Conservation (phyloP, 768 basidiomycete genomes). For the Mycena metata region DNA sequence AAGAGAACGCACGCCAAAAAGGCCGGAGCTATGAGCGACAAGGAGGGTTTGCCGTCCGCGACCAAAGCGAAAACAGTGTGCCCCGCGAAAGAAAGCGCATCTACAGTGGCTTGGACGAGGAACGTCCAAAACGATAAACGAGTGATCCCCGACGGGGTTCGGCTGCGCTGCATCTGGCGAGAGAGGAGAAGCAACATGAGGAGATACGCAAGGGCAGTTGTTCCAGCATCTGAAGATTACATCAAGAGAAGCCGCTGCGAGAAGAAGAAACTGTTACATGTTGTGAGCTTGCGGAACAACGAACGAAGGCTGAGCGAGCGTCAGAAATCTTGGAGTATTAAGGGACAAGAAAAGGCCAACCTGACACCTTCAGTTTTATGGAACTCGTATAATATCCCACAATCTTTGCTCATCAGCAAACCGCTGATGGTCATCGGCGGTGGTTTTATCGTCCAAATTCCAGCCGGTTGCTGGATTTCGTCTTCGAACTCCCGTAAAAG, state of each 20-base stretch:
- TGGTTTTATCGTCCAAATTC: constrained; percentile 68
- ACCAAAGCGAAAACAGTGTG: constrained; percentile 92
- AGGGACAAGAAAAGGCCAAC: constrained; percentile 51
- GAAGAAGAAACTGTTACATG: constrained; percentile 55
- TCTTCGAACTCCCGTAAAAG: constrained; percentile 80
- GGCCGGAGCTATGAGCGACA: constrained; percentile 87
- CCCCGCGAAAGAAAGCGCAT: constrained; percentile 88
- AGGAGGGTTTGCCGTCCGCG: constrained; percentile 83
- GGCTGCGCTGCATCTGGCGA: constrained; percentile 80
- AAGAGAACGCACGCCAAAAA: constrained; percentile 87
- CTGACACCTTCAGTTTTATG: constrained; percentile 77
- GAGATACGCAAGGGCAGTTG: constrained; percentile 76
- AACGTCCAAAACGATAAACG: constrained; percentile 89
- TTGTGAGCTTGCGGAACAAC: constrained; percentile 83
- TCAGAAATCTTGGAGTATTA: constrained; percentile 4
- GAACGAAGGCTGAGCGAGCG: constrained; percentile 59
- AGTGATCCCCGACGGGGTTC: constrained; percentile 83
- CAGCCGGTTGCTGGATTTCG: constrained; percentile 82
- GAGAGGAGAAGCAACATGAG: constrained; percentile 74
- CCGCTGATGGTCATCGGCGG: constrained; percentile 74
- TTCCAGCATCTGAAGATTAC: constrained; percentile 73
- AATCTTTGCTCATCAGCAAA: constrained; percentile 82
- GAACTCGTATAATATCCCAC: constrained; percentile 81
- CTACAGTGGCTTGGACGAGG: constrained; percentile 81
- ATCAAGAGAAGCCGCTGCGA: constrained; percentile 23